Evolutionary conservation across 306 rosid species (phyloP).

Genomic region (Spatholobus suberectus): DNA sequence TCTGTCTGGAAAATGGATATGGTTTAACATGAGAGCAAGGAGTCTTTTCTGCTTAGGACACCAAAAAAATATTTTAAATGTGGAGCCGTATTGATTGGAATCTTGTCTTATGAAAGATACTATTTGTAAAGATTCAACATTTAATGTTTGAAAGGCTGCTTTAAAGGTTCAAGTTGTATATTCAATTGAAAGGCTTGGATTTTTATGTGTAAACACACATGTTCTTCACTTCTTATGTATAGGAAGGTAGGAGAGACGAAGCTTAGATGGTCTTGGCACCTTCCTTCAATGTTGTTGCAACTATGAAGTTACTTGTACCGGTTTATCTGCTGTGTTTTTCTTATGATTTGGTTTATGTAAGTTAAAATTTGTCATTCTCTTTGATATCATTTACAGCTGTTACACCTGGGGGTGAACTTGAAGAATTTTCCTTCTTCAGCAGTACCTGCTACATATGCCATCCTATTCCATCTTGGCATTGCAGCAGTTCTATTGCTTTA

Average conservation of each 20-base stretch:
- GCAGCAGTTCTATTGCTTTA: conserved; percentile 86
- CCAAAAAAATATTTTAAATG: background rate
- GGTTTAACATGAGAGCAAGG: background rate
- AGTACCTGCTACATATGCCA: conserved; percentile 64
- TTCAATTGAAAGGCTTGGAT: too few species aligned
- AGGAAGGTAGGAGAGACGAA: background rate
- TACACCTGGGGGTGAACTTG: conserved; percentile 83
- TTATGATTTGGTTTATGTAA: background rate
- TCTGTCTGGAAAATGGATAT: background rate
- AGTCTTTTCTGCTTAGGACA: background rate
- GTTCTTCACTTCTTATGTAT: background rate
- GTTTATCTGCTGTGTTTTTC: background rate
- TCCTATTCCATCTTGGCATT: conserved; percentile 78
- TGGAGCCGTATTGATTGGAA: background rate
- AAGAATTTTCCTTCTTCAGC: conserved; percentile 84
- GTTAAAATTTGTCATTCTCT: conserved; percentile 28
- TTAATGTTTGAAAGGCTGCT: background rate
- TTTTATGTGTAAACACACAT: background rate
- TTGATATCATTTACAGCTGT: conserved; percentile 58
- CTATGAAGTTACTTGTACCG: conserved; percentile 13
- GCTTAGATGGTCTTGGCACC: background rate
- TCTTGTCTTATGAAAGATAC: background rate
- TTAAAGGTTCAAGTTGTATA: too few species aligned
- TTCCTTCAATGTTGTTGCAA: conserved; percentile 8
- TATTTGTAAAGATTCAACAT: background rate